Evolutionary conservation across 2,329 filamentous ascomycete species (phyloP).

Genomic region (Cytospora leucostoma): DNA sequence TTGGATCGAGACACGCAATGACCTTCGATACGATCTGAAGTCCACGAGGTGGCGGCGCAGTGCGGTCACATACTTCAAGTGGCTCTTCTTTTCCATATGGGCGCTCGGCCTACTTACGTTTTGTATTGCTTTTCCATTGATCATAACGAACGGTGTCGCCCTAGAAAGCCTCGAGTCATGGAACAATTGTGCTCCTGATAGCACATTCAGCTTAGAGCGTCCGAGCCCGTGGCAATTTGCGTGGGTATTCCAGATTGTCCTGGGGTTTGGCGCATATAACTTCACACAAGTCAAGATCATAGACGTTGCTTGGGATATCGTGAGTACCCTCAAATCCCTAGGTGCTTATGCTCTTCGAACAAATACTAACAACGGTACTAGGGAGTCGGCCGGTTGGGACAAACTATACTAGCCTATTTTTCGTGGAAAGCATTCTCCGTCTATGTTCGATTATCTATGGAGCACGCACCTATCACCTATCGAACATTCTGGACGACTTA

Average conservation of each 20-base stretch:
- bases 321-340: constrained; percentile 21
- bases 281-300: constrained; percentile 35
- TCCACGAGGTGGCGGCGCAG: constrained; percentile 5
- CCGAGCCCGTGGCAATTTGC: constrained; percentile 25
- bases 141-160: background rate
- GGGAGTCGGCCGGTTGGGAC: constrained; percentile 35
- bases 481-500: constrained; percentile 33
- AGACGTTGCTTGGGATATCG: constrained; percentile 35
- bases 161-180: background rate
- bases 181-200: constrained; percentile 13
- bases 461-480: constrained; percentile 33
- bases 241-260: constrained; percentile 32
- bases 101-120: background rate
- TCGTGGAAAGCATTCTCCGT: constrained; percentile 35
- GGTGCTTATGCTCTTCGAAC: no score
- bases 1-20: background rate
- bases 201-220: constrained; percentile 6
- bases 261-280: constrained; percentile 29
- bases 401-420: constrained; percentile 32
- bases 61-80: background rate
- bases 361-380: constrained; percentile 18
- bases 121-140: background rate
- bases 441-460: constrained; percentile 34
- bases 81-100: background rate
- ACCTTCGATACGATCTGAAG: constrained; percentile 8